Percentiles rank a stretch among this genome's conserved stretches.
Conservation (phyloP, 1,284 basidiomycete genomes). For the Xanthoconium separans region DNA sequence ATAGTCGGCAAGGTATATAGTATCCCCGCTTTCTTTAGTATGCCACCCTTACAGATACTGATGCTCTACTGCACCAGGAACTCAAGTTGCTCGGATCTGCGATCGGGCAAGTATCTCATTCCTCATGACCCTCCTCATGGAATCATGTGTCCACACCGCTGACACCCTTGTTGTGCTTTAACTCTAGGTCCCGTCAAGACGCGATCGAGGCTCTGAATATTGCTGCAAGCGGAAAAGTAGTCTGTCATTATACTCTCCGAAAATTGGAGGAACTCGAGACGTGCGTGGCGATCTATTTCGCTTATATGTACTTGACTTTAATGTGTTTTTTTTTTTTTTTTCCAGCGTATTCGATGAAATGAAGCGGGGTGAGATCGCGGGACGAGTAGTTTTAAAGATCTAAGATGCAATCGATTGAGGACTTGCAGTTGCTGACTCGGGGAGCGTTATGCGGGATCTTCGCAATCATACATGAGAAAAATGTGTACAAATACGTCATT, state of each 20-base stretch:
- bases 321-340: neutral
- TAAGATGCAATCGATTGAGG: conserved; percentile 10
- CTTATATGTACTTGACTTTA: neutral
- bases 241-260: conserved; percentile 47
- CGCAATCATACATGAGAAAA: neutral
- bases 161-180: neutral
- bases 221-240: conserved; percentile 63
- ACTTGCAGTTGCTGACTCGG: neutral
- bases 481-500: neutral
- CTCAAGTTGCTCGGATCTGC: conserved; percentile 59
- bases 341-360: conserved; percentile 38
- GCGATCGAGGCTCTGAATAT: conserved; percentile 63
- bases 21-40: neutral
- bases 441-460: neutral
- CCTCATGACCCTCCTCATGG: neutral
- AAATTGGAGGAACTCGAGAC: conserved; percentile 49
- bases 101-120: conserved; percentile 45
- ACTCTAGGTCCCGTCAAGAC: conserved; percentile 56
- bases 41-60: neutral
- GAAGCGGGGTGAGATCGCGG: conserved; percentile 33
- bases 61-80: conserved; percentile 28
- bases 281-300: conserved; percentile 30
- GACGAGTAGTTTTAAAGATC: conserved; percentile 36
- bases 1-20: conserved; percentile 50
- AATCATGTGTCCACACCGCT: neutral